Evolutionary conservation across 2,329 filamentous ascomycete species (phyloP).

Genomic region (Drechslera avenae): DNA sequence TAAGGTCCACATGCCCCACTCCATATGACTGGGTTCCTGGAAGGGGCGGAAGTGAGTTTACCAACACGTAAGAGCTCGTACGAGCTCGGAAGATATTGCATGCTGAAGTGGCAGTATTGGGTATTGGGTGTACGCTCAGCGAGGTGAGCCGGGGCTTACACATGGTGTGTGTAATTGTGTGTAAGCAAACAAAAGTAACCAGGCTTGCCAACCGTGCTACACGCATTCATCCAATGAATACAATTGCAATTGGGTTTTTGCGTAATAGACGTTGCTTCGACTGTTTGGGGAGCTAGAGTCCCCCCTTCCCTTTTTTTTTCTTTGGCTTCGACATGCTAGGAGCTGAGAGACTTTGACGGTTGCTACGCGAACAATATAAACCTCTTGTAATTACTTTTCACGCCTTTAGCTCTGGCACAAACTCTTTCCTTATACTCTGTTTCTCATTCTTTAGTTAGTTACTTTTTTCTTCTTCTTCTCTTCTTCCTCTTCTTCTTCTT

Average conservation of each 20-base stretch:
- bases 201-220: neutral
- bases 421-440: neutral
- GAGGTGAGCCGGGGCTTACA: neutral
- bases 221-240: too few relatives aligned
- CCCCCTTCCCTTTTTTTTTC: neutral
- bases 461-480: neutral
- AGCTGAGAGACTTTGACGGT: slow-evolving; percentile 4
- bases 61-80: slow-evolving; percentile 1
- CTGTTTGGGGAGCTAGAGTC: neutral
- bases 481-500: too few relatives aligned
- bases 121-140: too few relatives aligned
- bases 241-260: too few relatives aligned
- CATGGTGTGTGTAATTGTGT: neutral
- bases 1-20: slow-evolving; percentile 12
- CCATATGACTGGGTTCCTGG: slow-evolving; percentile 3
- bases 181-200: slow-evolving; percentile 8
- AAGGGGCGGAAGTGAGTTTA: neutral
- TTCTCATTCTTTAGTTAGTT: neutral
- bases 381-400: slow-evolving; percentile 10
- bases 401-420: neutral
- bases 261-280: too few relatives aligned
- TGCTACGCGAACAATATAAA: slow-evolving; percentile 8
- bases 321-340: slow-evolving; percentile 2
- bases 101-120: neutral
- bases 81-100: slow-evolving; percentile 2